Evolutionary conservation across 257 asterid species (phyloP), one percentile per base, ranked within the genome.

Genomic region (Solanum ahanhuiri): DNA sequence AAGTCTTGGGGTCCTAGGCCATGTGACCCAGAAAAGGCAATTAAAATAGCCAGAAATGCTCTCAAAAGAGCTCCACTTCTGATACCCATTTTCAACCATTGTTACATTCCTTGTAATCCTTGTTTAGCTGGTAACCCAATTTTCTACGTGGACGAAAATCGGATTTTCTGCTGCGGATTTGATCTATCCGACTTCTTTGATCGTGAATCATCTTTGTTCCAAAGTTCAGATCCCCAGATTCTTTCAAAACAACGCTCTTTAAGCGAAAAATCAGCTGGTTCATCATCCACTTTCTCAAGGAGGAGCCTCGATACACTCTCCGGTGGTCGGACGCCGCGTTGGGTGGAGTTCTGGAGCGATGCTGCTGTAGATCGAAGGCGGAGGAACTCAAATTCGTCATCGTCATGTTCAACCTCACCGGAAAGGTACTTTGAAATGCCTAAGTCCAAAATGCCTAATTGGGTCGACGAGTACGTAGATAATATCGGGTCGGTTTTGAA

Each of bases 271-370:
- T 90, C 98, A 22, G 89, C 89, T 33, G 91, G 89, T 0, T 90
- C 94, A 33, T 88, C 91, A 6, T 73, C 90, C 8, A 91, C 85
- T 87, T 88, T 91, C 17, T 92, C 98, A 3, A 70, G 98, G 86
- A 89, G 94, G 70, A 95, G 98, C 12, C 86, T 94, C 0, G 97
- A 94, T 69, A 43, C 93, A 33, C 35, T 83, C 4, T 88, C 85
- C 45, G 93, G 91, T 1, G 90, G 93, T 18, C 87, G 91, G 83
- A 85, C 92, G 70, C 96, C 98, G 88, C 92, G 99, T 31, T 97
- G 99, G 99, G 98, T 97, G 91, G 99, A 97, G 91, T 97, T 97
- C 92, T 97, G 99, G 99, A 95, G 98, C 86, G 99, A 97, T 28
- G 98, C 99, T 20, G 98, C 97, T 9, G 91, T 91, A 87, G 98